These are phyloP conservation scores for Scytalidium lignicola DNA, from an alignment of 2,329 filamentous ascomycete genomes.

Conservation along the genomic window DNA sequence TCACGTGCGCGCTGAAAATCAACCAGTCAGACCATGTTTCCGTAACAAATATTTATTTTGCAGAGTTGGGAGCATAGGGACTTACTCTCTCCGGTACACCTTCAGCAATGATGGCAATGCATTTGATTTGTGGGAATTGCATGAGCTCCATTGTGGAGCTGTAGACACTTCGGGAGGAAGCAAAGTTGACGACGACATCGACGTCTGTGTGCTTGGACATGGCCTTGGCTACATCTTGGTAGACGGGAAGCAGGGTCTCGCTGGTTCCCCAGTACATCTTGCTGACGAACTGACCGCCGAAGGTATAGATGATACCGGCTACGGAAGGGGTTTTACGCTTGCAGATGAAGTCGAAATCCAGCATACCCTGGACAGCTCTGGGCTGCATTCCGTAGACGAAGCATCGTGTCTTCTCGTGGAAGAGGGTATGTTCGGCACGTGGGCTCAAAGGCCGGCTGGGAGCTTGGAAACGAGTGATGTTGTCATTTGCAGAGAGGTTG, in stretches of 20 bases:
- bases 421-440: constrained; percentile 81
- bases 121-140: constrained; percentile 94
- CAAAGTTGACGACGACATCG: constrained; percentile 98
- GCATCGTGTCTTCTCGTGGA: constrained; percentile 99
- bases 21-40: constrained; percentile 21
- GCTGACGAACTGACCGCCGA: constrained; percentile 99
- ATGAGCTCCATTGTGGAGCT: constrained; percentile 98
- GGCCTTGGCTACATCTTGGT: constrained; percentile 90
- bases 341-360: constrained; percentile 99
- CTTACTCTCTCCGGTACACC: constrained; percentile 95
- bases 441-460: constrained; percentile 91
- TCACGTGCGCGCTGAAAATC: constrained; percentile 78
- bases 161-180: constrained; percentile 97
- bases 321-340: constrained; percentile 95
- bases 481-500: constrained; percentile 75
- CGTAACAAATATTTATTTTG: background rate
- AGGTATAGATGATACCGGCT: constrained; percentile 99
- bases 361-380: constrained; percentile 84
- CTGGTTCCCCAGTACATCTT: constrained; percentile 99
- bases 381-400: constrained; percentile 99
- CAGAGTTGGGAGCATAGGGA: constrained; percentile 19
- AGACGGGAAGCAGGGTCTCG: constrained; percentile 96
- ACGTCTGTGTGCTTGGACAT: constrained; percentile 95
- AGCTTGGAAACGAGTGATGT: constrained; percentile 93
- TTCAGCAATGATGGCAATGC: constrained; percentile 98